A percentile compares a stretch with the other conserved stretches of the same genome.
phyloP scores from a whole-genome alignment of 1,284 basidiomycete species.

The Malassezia vespertilionis region DNA sequence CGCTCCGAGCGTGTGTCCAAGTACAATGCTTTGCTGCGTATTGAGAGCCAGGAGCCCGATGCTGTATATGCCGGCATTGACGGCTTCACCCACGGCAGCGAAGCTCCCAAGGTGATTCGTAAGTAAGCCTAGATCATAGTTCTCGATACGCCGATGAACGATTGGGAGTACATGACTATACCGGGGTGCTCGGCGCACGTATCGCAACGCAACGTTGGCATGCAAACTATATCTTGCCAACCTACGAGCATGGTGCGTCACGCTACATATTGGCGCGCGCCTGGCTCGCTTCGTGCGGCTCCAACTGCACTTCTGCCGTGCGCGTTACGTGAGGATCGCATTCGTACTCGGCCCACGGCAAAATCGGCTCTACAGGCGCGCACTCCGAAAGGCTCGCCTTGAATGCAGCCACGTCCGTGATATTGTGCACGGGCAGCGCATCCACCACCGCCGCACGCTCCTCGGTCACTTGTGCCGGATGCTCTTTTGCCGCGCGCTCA shows the following conservation, averaged over 20 bases:
- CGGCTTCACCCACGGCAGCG: slow-evolving; percentile 38
- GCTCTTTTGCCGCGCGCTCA: slow-evolving; percentile 56
- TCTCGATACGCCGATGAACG: neutral
- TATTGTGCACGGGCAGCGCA: slow-evolving; percentile 53
- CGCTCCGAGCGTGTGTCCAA: slow-evolving; percentile 87
- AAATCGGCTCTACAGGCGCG: slow-evolving; percentile 50
- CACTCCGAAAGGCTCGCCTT: slow-evolving; percentile 55
- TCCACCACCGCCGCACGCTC: slow-evolving; percentile 49
- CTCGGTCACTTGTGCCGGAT: slow-evolving; percentile 54
- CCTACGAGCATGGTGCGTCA: neutral
- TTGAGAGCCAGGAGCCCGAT: slow-evolving; percentile 35
- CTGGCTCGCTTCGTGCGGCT: too few relatives aligned
- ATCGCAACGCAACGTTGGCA: slow-evolving; percentile 1
- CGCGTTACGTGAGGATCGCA: slow-evolving; percentile 18
- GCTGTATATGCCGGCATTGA: slow-evolving; percentile 42
- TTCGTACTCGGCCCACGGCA: slow-evolving; percentile 21
- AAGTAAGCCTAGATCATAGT: slow-evolving; percentile 12
- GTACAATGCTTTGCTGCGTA: slow-evolving; percentile 48
- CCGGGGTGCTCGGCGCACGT: neutral
- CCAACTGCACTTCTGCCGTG: slow-evolving; percentile 11
- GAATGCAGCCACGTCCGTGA: slow-evolving; percentile 61
- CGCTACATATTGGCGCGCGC: too few relatives aligned
- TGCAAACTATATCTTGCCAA: neutral
- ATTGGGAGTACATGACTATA: too few relatives aligned
- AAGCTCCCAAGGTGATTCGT: slow-evolving; percentile 35